phyloP scores from a whole-genome alignment of 257 asterid genomes.

The Echites panduratus region DNA sequence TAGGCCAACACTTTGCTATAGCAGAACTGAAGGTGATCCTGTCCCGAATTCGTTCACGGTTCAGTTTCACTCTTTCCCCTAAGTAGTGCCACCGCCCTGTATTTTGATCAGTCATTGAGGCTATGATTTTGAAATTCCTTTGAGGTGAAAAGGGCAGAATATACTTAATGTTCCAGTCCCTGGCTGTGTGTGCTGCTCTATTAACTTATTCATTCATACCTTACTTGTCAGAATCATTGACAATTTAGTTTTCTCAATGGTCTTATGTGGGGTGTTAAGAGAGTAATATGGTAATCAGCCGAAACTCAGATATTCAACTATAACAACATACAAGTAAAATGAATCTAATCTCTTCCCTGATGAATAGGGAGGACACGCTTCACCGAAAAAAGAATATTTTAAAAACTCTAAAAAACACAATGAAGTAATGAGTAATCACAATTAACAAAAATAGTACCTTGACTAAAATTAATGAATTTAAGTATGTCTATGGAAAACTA shows the following conservation, averaged over 20 bases:
- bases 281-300: too few relatives aligned
- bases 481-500: neutral
- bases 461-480: neutral
- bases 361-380: neutral
- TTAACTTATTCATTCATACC: neutral
- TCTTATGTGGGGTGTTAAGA: too few relatives aligned
- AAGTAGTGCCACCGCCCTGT: constrained; percentile 52
- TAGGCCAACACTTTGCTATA: constrained; percentile 71
- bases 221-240: neutral
- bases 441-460: neutral
- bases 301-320: neutral
- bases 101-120: constrained; percentile 38
- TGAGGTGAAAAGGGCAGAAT: neutral
- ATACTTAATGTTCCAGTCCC: neutral
- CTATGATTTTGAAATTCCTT: neutral
- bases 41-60: constrained; percentile 48
- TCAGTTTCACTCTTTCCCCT: constrained; percentile 49
- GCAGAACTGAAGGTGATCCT: constrained; percentile 61
- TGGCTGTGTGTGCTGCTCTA: neutral
- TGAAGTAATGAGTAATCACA: neutral
- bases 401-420: neutral
- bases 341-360: neutral
- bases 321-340: neutral
- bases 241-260: neutral
- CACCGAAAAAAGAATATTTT: neutral